Conservation (phyloP, 2,329 filamentous ascomycete species). For the Trichoderma simmonsii region DNA sequence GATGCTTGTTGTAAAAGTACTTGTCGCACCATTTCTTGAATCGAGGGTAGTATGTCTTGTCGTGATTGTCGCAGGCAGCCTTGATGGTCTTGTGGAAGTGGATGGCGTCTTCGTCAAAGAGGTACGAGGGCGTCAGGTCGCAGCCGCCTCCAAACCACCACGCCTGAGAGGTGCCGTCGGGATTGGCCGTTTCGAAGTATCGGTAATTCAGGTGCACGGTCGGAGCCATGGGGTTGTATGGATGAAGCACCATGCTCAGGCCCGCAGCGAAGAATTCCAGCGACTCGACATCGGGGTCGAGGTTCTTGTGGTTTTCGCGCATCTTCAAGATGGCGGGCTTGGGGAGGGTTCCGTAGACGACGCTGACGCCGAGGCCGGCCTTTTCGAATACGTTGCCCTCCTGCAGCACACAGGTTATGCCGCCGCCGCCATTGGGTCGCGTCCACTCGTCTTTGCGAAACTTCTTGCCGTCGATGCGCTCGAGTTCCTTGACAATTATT, state of each 20-base stretch:
- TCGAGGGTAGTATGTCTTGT: conserved; percentile 83
- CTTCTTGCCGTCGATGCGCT: conserved; percentile 75
- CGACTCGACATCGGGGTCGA: conserved; percentile 73
- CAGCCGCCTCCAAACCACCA: conserved; percentile 99
- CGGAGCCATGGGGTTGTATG: conserved; percentile 91
- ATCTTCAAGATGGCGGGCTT: conserved; percentile 87
- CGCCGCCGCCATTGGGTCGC: conserved; percentile 83
- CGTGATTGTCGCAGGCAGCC: conserved; percentile 87
- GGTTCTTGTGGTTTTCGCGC: conserved; percentile 90
- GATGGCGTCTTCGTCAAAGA: conserved; percentile 95
- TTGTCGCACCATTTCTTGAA: conserved; percentile 99
- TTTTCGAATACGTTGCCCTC: conserved; percentile 98
- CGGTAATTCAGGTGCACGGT: conserved; percentile 98
- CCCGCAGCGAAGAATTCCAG: conserved; percentile 95
- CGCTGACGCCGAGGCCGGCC: conserved; percentile 89
- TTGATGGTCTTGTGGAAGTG: conserved; percentile 96
- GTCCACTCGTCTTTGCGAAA: conserved; percentile 87
- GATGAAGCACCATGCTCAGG: conserved; percentile 88
- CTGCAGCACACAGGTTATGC: conserved; percentile 91
- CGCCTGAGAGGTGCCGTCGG: conserved; percentile 74
- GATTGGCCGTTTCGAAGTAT: conserved; percentile 93
- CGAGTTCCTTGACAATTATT: conserved; percentile 78
- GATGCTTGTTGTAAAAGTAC: conserved; percentile 94
- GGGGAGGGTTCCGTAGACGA: conserved; percentile 90
- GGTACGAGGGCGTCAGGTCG: conserved; percentile 87